phyloP scores from a whole-genome alignment of 192 early-diverging fungal genomes.

The Glomus cerebriforme region DNA sequence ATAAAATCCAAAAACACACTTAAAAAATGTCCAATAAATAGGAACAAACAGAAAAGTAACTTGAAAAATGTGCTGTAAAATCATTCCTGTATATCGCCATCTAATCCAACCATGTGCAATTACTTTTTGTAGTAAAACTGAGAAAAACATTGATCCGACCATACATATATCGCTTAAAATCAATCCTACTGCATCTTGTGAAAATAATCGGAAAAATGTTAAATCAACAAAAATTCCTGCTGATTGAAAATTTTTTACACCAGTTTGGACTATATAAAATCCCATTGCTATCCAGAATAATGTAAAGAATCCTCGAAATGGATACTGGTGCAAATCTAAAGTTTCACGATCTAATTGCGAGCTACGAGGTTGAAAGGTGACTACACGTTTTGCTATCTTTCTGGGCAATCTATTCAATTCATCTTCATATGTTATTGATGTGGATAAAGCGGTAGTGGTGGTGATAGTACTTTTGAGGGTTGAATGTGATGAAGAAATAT shows the following conservation, averaged over 20 bases:
- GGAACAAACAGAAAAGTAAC: slow-evolving; percentile 57
- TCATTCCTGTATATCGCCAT: slow-evolving; percentile 47
- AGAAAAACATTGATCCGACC: slow-evolving; percentile 63
- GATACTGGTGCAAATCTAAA: slow-evolving; percentile 38
- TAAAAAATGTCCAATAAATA: slow-evolving; percentile 62
- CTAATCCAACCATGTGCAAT: slow-evolving; percentile 53
- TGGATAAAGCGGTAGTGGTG: neutral
- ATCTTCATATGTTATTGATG: neutral
- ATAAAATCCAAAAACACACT: slow-evolving; percentile 32
- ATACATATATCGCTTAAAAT: slow-evolving; percentile 72
- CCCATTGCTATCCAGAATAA: slow-evolving; percentile 85
- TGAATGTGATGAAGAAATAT: neutral
- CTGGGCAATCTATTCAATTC: slow-evolving; percentile 9
- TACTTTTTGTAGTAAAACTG: slow-evolving; percentile 62
- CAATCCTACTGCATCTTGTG: slow-evolving; percentile 64
- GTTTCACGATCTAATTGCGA: slow-evolving; percentile 48
- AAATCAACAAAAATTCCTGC: slow-evolving; percentile 54
- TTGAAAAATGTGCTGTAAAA: slow-evolving; percentile 67
- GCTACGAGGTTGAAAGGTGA: slow-evolving; percentile 41
- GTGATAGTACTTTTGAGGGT: neutral
- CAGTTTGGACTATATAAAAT: slow-evolving; percentile 63
- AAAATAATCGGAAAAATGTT: slow-evolving; percentile 57
- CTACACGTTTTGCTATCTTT: slow-evolving; percentile 32
- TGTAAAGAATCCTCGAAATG: slow-evolving; percentile 75
- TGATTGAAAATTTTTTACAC: slow-evolving; percentile 56